Evolutionary conservation across 208 protist species (phyloP), one percentile per base, ranked within the genome.

Genomic region (Phytomonas francai): DNA sequence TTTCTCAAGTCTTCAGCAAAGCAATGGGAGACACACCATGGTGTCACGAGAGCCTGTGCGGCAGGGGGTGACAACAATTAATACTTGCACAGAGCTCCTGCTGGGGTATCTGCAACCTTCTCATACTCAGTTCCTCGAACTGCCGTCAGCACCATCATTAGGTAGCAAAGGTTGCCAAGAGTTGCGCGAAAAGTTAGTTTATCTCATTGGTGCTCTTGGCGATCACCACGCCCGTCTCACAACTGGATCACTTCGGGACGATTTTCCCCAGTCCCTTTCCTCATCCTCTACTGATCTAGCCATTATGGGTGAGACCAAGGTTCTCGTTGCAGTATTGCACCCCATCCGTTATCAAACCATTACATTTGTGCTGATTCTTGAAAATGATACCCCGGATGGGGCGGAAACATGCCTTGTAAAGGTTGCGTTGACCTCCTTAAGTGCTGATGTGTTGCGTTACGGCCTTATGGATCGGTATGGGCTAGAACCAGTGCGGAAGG

Each of bases 401-500:
- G 59, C 65, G 28, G 45, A 61, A 22, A 61, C 42, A 54, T 45
- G 71, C 63, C 61, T 45, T 0, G 74, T 88, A 30, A 78, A 68
- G 65, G 74, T 88, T 4, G 76, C 78, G 14, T 68, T 85, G 31
- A 51, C 81, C 39, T 79, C 80, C 19, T 67, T 93, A 30, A 78
- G 88, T 56, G 62, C 51, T 14, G 42, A 77, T n/a, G 65, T 88
- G 59, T 77, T 93, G 2, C 77, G 85, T 63, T 80, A 80, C n/a
- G 81, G 84, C 27, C 74, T 93, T 16, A 70, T 83, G 42, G 68
- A 71, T 51, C 77, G 79, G 32, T 89, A 86, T 65, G 68, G 16
- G 56, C 33, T 12, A 19, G 58, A 45, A 34, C 59, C 16, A 64
- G 36, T 27, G 60, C 51, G 22, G 56, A 51, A 56, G 59, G 75